Conservation (phyloP, 1,284 basidiomycete species). For the Leucoagaricus sp. region DNA sequence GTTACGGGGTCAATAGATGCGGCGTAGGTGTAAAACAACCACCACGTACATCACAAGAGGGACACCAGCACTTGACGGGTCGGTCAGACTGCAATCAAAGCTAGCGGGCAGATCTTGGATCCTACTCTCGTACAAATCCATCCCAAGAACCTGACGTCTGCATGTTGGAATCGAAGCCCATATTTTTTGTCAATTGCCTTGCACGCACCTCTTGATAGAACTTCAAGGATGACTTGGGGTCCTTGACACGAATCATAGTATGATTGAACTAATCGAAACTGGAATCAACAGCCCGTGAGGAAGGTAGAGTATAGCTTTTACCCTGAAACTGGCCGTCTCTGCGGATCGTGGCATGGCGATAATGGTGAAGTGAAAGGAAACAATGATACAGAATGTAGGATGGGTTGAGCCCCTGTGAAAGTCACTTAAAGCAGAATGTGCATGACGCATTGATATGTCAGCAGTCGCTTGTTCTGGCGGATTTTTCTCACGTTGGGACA, state of each 20-base stretch:
- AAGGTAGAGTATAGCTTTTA: slow-evolving; percentile 20
- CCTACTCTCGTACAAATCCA: slow-evolving; percentile 77
- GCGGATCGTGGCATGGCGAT: slow-evolving; percentile 59
- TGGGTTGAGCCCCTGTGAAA: not conserved
- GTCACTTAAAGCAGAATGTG: not conserved
- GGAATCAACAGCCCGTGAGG: not conserved
- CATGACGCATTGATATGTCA: slow-evolving; percentile 7
- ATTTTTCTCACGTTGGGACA: not conserved
- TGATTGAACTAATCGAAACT: slow-evolving; percentile 71
- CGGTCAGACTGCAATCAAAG: not conserved
- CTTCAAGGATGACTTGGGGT: slow-evolving; percentile 75
- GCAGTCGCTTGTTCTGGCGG: not conserved
- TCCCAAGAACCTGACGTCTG: slow-evolving; percentile 67
- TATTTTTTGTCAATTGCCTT: not conserved
- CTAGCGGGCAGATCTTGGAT: not conserved
- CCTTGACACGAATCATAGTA: slow-evolving; percentile 90
- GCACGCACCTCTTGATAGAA: slow-evolving; percentile 71
- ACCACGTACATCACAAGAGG: too few species aligned
- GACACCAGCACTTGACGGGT: too few species aligned
- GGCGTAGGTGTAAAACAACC: too few species aligned
- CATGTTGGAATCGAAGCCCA: not conserved
- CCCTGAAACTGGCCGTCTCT: slow-evolving; percentile 70
- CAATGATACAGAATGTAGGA: not conserved
- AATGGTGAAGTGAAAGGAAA: not conserved
- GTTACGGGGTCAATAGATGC: too few species aligned